A percentile compares a stretch with the other conserved stretches of the same genome.
Conservation (phyloP, 225 moss, liverwort and hornwort species). For the Straminergon stramineum region DNA sequence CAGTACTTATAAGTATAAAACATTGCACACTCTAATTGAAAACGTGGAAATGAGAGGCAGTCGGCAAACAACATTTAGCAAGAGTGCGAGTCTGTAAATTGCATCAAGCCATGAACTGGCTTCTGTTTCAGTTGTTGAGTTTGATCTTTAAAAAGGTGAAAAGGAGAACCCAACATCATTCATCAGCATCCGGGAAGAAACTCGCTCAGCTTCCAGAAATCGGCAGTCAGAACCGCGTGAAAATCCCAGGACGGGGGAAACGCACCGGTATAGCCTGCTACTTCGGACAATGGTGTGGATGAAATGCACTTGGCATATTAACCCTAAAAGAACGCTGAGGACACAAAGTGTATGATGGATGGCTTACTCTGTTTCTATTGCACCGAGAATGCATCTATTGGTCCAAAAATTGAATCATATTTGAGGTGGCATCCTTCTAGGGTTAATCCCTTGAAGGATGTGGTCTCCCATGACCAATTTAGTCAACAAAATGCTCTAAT, state of each 20-base stretch:
- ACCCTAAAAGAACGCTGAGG: too few species aligned
- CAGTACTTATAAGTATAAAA: not conserved
- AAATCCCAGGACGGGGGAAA: not conserved
- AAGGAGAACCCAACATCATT: not conserved
- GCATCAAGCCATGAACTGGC: not conserved
- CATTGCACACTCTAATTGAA: not conserved
- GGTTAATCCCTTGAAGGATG: too few species aligned
- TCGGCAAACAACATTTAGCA: too few species aligned
- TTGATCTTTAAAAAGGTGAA: not conserved
- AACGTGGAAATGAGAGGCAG: not conserved
- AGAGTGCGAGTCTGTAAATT: not conserved
- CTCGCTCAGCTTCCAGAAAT: not conserved
- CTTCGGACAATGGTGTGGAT: not conserved
- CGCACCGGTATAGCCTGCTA: not conserved
- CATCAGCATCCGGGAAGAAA: not conserved
- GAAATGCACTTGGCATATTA: not conserved
- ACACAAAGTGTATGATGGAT: too few species aligned
- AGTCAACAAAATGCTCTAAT: too few species aligned
- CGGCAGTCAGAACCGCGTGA: not conserved
- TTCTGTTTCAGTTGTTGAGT: not conserved
- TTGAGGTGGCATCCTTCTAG: too few species aligned
- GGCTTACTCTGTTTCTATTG: too few species aligned
- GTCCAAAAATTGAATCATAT: too few species aligned
- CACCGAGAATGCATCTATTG: too few species aligned
- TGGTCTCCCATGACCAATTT: too few species aligned